phyloP scores from a whole-genome alignment of 805 yeast genomes.

The Suhomyces sp. region DNA sequence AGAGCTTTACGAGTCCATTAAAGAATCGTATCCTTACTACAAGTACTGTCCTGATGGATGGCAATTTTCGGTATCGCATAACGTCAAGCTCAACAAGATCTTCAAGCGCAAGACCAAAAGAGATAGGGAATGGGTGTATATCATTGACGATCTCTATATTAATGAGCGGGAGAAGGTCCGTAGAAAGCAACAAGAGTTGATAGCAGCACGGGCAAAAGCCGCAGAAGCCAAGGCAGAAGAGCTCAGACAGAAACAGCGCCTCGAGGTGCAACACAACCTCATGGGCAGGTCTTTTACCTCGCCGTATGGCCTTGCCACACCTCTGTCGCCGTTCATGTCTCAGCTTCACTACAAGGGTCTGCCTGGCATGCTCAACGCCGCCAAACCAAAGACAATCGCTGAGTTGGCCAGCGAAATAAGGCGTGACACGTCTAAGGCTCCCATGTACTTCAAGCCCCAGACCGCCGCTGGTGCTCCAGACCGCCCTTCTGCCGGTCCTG shows the following conservation, averaged over 20 bases:
- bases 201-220: conserved; percentile 57
- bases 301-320: conserved; percentile 22
- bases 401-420: conserved; percentile 41
- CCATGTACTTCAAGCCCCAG: conserved; percentile 32
- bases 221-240: conserved; percentile 54
- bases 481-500: background rate
- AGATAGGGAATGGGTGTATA: conserved; percentile 96
- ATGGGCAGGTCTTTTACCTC: conserved; percentile 24
- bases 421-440: conserved; percentile 33
- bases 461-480: background rate
- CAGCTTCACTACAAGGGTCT: conserved; percentile 18
- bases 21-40: conserved; percentile 86
- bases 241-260: conserved; percentile 43
- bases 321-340: conserved; percentile 20
- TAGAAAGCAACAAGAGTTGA: conserved; percentile 54
- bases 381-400: conserved; percentile 39
- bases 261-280: conserved; percentile 28
- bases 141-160: conserved; percentile 79
- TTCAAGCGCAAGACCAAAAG: conserved; percentile 70
- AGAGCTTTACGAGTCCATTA: conserved; percentile 83
- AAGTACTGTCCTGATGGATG: conserved; percentile 95
- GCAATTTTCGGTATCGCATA: conserved; percentile 94
- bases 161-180: conserved; percentile 77
- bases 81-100: conserved; percentile 79
- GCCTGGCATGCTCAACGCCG: conserved; percentile 2